A percentile compares a stretch with the other conserved stretches of the same genome.
phyloP scores from a whole-genome alignment of 2,329 filamentous ascomycete species.

The Elsinoe arachidis region DNA sequence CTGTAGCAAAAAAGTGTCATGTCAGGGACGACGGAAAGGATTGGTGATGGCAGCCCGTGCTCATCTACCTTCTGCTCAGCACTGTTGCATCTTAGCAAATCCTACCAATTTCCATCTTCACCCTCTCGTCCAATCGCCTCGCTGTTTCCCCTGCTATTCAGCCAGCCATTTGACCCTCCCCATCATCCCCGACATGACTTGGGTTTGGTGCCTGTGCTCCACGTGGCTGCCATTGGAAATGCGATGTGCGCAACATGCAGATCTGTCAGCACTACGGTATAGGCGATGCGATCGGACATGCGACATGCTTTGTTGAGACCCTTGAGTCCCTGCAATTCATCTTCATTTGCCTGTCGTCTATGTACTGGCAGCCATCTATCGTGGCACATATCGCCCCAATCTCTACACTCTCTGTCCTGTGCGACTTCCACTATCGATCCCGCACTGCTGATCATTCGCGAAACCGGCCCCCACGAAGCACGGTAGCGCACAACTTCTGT shows the following conservation, averaged over 20 bases:
- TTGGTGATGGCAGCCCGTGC: not conserved
- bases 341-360: slow-evolving; percentile 9
- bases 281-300: not conserved
- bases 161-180: not conserved
- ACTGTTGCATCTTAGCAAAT: not conserved
- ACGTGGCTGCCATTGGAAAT: not conserved
- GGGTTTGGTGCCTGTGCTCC: not conserved
- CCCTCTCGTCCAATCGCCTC: not conserved
- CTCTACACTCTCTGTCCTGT: too few relatives aligned
- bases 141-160: not conserved
- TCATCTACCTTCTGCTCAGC: not conserved
- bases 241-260: not conserved
- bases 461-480: too few relatives aligned
- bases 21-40: slow-evolving; percentile 1
- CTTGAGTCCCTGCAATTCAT: not conserved
- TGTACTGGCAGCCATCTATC: not conserved
- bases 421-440: too few relatives aligned
- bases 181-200: not conserved
- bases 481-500: too few relatives aligned
- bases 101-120: not conserved
- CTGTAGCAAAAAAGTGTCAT: not conserved
- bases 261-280: not conserved
- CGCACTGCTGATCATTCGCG: not conserved
- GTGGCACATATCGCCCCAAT: not conserved
- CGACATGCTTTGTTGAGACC: not conserved